Evolutionary conservation across 768 basidiomycete species (phyloP).

Genomic region (Tulasnella calospora): DNA sequence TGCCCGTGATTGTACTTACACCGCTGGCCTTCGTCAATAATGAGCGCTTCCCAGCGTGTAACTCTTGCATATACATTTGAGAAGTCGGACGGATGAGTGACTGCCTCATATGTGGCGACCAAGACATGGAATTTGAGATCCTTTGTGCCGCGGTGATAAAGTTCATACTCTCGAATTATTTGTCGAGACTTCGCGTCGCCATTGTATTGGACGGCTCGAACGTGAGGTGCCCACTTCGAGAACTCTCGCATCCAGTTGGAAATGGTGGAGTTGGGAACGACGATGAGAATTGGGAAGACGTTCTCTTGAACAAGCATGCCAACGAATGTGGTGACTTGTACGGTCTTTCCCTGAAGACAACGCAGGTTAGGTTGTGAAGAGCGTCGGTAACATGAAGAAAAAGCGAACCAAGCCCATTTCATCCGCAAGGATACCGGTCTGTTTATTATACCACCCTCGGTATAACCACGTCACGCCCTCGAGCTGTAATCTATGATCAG

Average conservation of each 20-base stretch:
- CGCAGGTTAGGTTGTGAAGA: background rate
- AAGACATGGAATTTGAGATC: conserved; percentile 80
- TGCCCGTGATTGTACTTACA: conserved; percentile 47
- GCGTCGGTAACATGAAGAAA: background rate
- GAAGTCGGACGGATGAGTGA: conserved; percentile 66
- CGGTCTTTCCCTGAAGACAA: conserved; percentile 70
- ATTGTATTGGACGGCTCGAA: conserved; percentile 78
- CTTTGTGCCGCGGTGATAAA: conserved; percentile 53
- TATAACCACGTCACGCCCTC: conserved; percentile 82
- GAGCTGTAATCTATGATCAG: conserved; percentile 44
- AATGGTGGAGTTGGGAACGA: conserved; percentile 95
- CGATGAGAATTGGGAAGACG: conserved; percentile 76
- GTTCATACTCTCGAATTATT: conserved; percentile 74
- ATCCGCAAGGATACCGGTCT: conserved; percentile 87
- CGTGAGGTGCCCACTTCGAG: conserved; percentile 60
- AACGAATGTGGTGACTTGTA: conserved; percentile 83
- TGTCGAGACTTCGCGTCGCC: conserved; percentile 77
- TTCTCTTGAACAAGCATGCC: conserved; percentile 54
- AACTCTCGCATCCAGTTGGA: conserved; percentile 96
- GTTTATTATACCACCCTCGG: conserved; percentile 82
- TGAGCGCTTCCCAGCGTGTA: conserved; percentile 89
- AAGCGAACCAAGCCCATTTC: conserved; percentile 86
- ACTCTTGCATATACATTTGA: conserved; percentile 67
- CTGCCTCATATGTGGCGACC: conserved; percentile 87
- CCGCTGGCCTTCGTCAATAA: conserved; percentile 91